Conservation (phyloP, 345 rosid genomes). For the Aquilaria yunnanensis region DNA sequence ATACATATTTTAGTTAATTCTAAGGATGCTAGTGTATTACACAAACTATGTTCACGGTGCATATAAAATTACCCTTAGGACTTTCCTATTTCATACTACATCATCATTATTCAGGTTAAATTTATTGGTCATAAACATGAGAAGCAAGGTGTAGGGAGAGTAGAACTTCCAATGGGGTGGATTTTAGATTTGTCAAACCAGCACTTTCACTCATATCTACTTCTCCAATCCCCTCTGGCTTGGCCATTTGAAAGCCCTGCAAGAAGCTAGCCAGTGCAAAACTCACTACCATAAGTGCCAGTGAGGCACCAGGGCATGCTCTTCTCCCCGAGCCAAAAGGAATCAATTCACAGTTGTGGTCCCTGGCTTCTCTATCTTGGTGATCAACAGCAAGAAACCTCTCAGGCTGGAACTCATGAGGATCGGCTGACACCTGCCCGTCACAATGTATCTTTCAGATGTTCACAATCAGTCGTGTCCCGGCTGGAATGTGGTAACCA, state of each 20-base stretch:
- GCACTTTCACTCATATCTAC: neutral
- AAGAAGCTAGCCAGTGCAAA: conserved; percentile 24
- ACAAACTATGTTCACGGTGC: too few relatives aligned
- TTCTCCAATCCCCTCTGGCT: conserved; percentile 4
- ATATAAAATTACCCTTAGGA: too few relatives aligned
- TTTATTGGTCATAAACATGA: too few relatives aligned
- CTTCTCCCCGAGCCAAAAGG: too few relatives aligned
- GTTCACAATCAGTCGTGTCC: conserved; percentile 4
- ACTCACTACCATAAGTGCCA: neutral
- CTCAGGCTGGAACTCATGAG: conserved; percentile 12
- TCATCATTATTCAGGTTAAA: too few relatives aligned
- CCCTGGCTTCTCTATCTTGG: neutral
- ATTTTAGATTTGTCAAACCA: conserved; percentile 24
- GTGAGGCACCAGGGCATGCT: too few relatives aligned
- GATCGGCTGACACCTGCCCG: neutral
- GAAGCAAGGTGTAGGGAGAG: conserved; percentile 19
- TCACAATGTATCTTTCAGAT: conserved; percentile 9
- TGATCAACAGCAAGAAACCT: conserved; percentile 9
- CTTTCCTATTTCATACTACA: too few relatives aligned
- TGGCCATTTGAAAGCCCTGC: conserved; percentile 25
- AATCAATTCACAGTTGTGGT: too few relatives aligned
- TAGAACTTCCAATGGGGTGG: conserved; percentile 23
- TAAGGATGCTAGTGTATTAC: too few relatives aligned
- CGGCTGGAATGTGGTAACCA: conserved; percentile 7
- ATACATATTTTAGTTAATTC: too few relatives aligned